A percentile compares a stretch with the other conserved stretches of the same genome.
Evolutionary conservation across 2,329 filamentous ascomycete genomes (phyloP).

Genomic region (Fusarium agapanthi): DNA sequence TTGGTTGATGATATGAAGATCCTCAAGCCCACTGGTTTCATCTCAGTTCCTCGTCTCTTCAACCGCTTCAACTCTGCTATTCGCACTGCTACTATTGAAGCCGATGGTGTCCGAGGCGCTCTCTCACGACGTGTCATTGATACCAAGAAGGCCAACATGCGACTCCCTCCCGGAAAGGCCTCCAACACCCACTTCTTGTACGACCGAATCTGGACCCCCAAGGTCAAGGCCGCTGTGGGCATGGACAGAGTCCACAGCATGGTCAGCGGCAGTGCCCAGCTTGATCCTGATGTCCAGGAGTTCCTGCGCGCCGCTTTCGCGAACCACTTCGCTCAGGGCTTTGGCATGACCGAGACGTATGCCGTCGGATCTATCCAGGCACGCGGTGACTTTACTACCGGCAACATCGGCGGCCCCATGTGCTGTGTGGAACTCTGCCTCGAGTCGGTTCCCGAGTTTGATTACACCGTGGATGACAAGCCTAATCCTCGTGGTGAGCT

Average conservation of each 20-base stretch:
- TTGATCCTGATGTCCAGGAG: conserved; percentile 87
- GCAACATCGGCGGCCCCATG: conserved; percentile 82
- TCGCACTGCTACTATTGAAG: conserved; percentile 79
- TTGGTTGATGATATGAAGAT: conserved; percentile 92
- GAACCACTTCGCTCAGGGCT: conserved; percentile 84
- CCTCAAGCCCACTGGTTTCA: conserved; percentile 82
- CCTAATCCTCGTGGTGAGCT: conserved; percentile 91
- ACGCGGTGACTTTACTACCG: conserved; percentile 74
- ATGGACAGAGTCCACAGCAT: conserved; percentile 77
- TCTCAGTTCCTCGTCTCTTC: conserved; percentile 89
- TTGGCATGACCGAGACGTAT: conserved; percentile 93
- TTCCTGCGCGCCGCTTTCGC: conserved; percentile 88
- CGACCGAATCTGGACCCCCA: conserved; percentile 89
- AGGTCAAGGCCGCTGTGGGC: conserved; percentile 84
- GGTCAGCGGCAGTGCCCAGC: conserved; percentile 88
- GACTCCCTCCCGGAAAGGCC: conserved; percentile 75
- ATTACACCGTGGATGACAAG: conserved; percentile 88
- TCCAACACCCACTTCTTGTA: conserved; percentile 81
- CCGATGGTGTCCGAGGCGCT: conserved; percentile 80
- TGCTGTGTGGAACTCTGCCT: conserved; percentile 79
- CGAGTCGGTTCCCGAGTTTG: conserved; percentile 90
- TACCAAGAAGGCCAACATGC: conserved; percentile 82
- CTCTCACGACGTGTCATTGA: conserved; percentile 82
- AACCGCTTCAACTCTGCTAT: conserved; percentile 90
- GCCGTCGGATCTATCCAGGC: conserved; percentile 78